Conservation (phyloP, 495 filamentous ascomycete species). For the Tuber aestivum region DNA sequence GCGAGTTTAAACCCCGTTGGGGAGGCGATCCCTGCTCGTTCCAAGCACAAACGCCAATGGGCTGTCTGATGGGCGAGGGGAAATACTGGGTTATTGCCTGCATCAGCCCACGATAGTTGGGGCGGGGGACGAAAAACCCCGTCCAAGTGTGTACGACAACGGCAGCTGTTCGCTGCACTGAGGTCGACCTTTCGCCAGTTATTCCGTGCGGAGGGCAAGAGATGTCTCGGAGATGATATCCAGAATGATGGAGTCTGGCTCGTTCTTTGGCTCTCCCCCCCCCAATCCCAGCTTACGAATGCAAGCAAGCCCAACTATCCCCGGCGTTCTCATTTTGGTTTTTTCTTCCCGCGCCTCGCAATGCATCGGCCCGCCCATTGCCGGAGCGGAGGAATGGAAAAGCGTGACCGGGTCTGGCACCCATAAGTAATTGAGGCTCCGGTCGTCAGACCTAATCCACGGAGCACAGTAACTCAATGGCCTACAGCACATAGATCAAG, state of each 20-base stretch:
- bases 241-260: neutral
- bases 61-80: neutral
- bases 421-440: neutral
- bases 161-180: neutral
- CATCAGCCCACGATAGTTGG: neutral
- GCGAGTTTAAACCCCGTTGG: neutral
- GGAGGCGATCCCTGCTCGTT: neutral
- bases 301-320: neutral
- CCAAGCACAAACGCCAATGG: neutral
- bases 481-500: neutral
- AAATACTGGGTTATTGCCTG: neutral
- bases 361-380: neutral
- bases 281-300: neutral
- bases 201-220: neutral
- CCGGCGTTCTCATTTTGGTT: neutral
- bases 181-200: neutral
- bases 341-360: neutral
- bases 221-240: neutral
- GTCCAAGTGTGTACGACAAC: neutral
- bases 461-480: neutral
- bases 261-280: neutral
- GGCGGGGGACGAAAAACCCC: neutral
- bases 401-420: neutral
- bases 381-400: neutral
- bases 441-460: neutral